Base-by-base conservation (phyloP, 2,329 filamentous ascomycete genomes). In the Claviceps sorghi region DNA sequence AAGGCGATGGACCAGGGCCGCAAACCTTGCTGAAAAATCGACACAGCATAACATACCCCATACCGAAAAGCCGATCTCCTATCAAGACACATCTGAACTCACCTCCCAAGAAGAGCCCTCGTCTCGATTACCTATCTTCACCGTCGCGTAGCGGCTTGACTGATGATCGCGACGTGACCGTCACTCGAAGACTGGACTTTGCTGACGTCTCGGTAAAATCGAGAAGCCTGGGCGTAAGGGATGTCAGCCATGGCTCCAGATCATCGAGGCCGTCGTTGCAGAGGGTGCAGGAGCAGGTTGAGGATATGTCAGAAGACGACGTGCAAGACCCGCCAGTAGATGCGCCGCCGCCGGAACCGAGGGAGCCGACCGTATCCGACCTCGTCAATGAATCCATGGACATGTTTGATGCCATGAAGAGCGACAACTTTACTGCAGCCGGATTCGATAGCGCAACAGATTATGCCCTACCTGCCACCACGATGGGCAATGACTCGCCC, bases 71-170 rank as follows among this genome's bases (percentile, higher is more conserved):
- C 46, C 67, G 71, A 53, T 86, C 83, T 2, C 84, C 84, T 1
- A 72, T 77, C 52, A 86, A 84, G 65, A 83, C 82, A 3, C 69
- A 74, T 36, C 71, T 80, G 29, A 69, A 72, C 13, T 79, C 77
- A 2, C 83, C 83, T 0, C 80, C 83, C 29, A 75, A 79, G 55
- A 75, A 76, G 52, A 80, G 80, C 58, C 79, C 77, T 4, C 75
- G 76, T 48, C 65, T 83, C 51, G 76, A 72, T 32, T 77, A 73
- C 45, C 69, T 70, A 19, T 77, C 77, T 13, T 79, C 74, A 17
- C 73, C 77, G 0, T 62, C 65, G 10, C 69, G 70, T 22, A 71
- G 67, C n/a, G 65, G 68, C 1, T 58, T 56, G 36, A 56, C 56
- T 53, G 66, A 64, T 43, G 63, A 64, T 15, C 64, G 64, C 26